Conservation (phyloP, 2,329 filamentous ascomycete genomes). For the Reticulascus tulasneorum region DNA sequence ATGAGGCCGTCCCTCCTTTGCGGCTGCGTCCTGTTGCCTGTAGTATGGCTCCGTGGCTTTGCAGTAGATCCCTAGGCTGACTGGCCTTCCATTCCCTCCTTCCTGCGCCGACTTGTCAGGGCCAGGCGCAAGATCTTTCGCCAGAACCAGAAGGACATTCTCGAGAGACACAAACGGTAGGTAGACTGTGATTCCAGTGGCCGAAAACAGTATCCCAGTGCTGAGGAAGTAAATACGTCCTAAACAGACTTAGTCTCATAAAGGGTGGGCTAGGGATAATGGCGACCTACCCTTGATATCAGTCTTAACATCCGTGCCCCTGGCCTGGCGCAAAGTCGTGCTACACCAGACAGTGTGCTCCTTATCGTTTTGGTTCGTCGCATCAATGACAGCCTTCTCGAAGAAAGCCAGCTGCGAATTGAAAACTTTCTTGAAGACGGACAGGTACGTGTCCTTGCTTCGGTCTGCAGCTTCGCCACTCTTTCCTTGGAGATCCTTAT, state of each 20-base stretch:
- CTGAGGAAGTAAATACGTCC: not conserved
- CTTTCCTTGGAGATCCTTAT: not conserved
- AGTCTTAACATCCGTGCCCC: accelerated
- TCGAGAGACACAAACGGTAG: not conserved
- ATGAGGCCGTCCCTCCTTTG: too few species aligned
- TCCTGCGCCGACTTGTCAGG: too few species aligned
- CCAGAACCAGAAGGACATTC: too few species aligned
- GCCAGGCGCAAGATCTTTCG: too few species aligned
- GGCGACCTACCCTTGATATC: not conserved
- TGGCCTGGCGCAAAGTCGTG: not conserved
- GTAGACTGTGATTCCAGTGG: not conserved
- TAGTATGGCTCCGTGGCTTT: too few species aligned
- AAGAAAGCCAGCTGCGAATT: not conserved
- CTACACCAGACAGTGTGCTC: not conserved
- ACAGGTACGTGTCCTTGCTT: not conserved
- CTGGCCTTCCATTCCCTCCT: too few species aligned
- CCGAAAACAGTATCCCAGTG: not conserved
- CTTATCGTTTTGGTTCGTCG: not conserved
- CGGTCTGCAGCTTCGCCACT: not conserved
- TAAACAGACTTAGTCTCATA: not conserved
- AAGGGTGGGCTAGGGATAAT: not conserved
- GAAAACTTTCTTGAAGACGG: not conserved
- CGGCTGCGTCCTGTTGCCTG: too few species aligned
- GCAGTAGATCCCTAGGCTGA: too few species aligned
- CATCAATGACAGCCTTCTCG: not conserved